Evolutionary conservation across 2,329 filamentous ascomycete species (phyloP).

Genomic region (Exophiala viscosa): DNA sequence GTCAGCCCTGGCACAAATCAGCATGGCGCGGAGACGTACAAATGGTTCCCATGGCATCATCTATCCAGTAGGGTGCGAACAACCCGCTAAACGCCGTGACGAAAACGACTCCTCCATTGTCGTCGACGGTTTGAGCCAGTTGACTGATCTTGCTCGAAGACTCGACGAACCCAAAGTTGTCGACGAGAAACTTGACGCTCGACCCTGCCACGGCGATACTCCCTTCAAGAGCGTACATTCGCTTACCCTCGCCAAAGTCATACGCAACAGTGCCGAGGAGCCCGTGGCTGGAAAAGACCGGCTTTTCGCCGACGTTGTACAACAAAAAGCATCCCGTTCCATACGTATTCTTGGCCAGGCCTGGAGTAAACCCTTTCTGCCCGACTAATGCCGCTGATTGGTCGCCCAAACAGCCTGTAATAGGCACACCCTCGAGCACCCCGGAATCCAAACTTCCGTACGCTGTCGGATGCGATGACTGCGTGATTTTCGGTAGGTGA

Average conservation of each 20-base stretch:
- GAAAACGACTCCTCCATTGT: slow-evolving; percentile 79
- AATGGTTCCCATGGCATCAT: slow-evolving; percentile 83
- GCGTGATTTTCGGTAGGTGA: slow-evolving; percentile 72
- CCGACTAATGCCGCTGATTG: slow-evolving; percentile 85
- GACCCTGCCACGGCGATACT: slow-evolving; percentile 78
- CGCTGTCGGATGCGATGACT: slow-evolving; percentile 68
- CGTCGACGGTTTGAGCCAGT: slow-evolving; percentile 60
- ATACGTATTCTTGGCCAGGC: slow-evolving; percentile 86
- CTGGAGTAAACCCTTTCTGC: slow-evolving; percentile 77
- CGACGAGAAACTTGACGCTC: slow-evolving; percentile 71
- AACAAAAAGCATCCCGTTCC: slow-evolving; percentile 85
- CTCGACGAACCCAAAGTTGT: slow-evolving; percentile 61
- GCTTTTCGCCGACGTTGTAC: slow-evolving; percentile 81
- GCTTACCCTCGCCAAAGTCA: slow-evolving; percentile 67
- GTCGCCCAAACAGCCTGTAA: slow-evolving; percentile 79
- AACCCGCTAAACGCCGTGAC: slow-evolving; percentile 88
- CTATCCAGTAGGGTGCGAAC: slow-evolving; percentile 92
- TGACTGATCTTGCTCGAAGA: slow-evolving; percentile 61
- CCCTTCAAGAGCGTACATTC: slow-evolving; percentile 77
- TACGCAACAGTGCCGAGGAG: slow-evolving; percentile 81
- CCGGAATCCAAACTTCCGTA: slow-evolving; percentile 67
- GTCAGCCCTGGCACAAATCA: background rate
- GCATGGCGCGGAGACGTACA: slow-evolving; percentile 34
- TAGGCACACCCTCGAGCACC: slow-evolving; percentile 63
- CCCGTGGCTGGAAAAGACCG: slow-evolving; percentile 78